phyloP scores from a whole-genome alignment of 371 early-diverging fungal species.

The Chytridiales sp. region DNA sequence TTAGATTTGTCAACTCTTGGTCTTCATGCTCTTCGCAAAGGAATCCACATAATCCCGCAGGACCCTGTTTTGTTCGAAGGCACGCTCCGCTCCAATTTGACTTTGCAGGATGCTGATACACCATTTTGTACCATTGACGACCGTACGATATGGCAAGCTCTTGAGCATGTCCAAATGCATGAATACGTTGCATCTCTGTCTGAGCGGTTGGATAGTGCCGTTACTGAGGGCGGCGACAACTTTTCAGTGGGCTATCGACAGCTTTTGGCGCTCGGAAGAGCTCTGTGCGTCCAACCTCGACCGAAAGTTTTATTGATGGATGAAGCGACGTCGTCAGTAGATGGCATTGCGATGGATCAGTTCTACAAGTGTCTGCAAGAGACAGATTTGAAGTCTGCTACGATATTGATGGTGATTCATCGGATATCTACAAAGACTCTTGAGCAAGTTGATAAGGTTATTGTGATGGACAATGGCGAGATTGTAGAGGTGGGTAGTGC shows the following conservation, averaged over 20 bases:
- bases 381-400: too few species aligned
- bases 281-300: conserved; percentile 20
- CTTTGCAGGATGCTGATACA: conserved; percentile 70
- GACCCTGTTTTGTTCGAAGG: conserved; percentile 81
- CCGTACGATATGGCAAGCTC: conserved; percentile 38
- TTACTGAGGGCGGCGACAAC: conserved; percentile 37
- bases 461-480: conserved; percentile 30
- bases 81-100: conserved; percentile 65
- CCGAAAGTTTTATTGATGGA: not conserved
- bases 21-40: conserved; percentile 63
- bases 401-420: too few species aligned
- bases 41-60: conserved; percentile 88
- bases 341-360: too few species aligned
- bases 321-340: not conserved
- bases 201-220: conserved; percentile 14
- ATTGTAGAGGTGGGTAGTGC: conserved; percentile 26
- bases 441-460: conserved; percentile 28
- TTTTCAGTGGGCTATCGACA: conserved; percentile 37
- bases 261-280: conserved; percentile 44
- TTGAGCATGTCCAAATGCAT: conserved; percentile 40
- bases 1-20: conserved; percentile 74
- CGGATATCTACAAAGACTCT: too few species aligned
- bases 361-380: too few species aligned
- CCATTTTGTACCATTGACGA: conserved; percentile 54
- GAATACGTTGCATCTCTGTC: conserved; percentile 25